phyloP scores from a whole-genome alignment of 169 alveolate species.

The Eimeria necatrix region DNA sequence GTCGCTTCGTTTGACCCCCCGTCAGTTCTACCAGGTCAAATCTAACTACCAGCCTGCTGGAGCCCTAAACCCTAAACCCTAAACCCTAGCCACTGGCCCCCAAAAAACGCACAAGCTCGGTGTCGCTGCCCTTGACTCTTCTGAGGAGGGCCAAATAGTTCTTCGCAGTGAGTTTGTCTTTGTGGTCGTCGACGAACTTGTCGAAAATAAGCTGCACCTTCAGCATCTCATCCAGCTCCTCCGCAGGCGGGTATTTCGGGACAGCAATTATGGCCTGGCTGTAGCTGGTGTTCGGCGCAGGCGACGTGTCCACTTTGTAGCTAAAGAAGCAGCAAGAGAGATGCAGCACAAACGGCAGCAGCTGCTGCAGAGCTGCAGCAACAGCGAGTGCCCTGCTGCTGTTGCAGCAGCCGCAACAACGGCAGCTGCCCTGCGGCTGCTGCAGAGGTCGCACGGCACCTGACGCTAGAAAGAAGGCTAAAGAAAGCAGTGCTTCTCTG shows the following conservation, averaged over 20 bases:
- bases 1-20: neutral
- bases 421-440: no score
- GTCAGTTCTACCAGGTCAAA: neutral
- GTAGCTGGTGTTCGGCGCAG: constrained; percentile 78
- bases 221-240: constrained; percentile 76
- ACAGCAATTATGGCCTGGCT: constrained; percentile 82
- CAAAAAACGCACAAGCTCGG: constrained; percentile 62
- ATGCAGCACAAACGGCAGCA: no score
- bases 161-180: constrained; percentile 72
- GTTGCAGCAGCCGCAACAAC: no score
- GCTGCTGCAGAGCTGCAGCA: no score
- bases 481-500: neutral
- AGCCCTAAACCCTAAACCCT: neutral
- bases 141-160: constrained; percentile 77
- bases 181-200: constrained; percentile 81
- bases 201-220: constrained; percentile 83
- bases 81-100: neutral
- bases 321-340: neutral
- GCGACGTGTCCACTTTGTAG: constrained; percentile 78
- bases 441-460: neutral
- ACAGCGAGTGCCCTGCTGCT: no score
- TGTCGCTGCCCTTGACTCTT: constrained; percentile 77
- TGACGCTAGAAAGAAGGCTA: neutral
- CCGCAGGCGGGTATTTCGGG: constrained; percentile 85
- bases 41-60: neutral